These are phyloP conservation scores for Penicillium angulare DNA, from an alignment of 495 filamentous ascomycete genomes.

Conservation along the genomic window DNA sequence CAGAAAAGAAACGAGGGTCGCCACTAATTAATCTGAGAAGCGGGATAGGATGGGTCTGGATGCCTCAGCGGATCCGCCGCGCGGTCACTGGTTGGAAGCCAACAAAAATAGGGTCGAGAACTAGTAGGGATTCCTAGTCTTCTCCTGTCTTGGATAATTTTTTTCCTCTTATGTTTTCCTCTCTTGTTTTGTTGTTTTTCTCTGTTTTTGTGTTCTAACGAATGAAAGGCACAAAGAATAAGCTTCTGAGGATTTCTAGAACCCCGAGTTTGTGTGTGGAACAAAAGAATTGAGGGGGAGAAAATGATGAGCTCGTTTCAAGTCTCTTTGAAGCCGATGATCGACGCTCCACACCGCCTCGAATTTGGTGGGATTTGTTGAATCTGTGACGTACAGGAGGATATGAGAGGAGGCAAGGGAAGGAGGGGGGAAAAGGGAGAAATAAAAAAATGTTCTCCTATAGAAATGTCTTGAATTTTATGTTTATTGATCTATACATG, in stretches of 20 bases:
- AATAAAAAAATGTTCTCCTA: not conserved
- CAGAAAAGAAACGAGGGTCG: constrained; percentile 20
- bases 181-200: not conserved
- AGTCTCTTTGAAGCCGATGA: constrained; percentile 19
- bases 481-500: not conserved
- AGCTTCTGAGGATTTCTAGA: constrained; percentile 19
- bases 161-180: too few relatives aligned
- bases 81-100: constrained; percentile 6
- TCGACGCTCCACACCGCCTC: constrained; percentile 33
- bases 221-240: not conserved
- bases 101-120: not conserved
- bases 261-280: constrained; percentile 2
- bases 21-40: constrained; percentile 22
- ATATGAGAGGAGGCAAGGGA: not conserved
- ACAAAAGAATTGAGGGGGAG: constrained; percentile 9
- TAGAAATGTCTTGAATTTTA: not conserved
- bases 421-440: not conserved
- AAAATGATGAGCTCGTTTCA: constrained; percentile 26
- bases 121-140: not conserved
- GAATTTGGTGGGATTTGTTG: not conserved
- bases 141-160: too few relatives aligned
- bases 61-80: constrained; percentile 25
- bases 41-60: constrained; percentile 24
- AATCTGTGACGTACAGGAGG: not conserved
- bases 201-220: not conserved